Evolutionary conservation across 1,139 yeast species (phyloP), one percentile per base, ranked within the genome.

Genomic region (Pichia sp.): DNA sequence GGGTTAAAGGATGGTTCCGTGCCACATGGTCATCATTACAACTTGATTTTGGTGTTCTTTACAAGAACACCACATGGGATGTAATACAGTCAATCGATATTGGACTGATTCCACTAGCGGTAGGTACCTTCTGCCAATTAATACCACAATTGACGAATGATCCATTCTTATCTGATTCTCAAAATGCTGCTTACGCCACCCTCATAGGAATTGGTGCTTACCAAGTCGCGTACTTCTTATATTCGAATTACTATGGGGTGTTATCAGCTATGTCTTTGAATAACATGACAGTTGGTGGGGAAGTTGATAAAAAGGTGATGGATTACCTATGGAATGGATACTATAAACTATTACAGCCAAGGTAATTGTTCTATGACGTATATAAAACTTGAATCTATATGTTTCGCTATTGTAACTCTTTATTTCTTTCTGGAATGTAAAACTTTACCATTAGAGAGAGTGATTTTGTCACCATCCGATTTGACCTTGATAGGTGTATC

Each of bases 381-480:
- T 25, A 14, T 25, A 18, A 4, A n/a, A 17, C 10, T 3, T 28
- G 7, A 12, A 8, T 21, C n/a, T 22, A 19, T 25, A 25, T 1
- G 5, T 25, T 14, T 3, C 8, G 16, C 18, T 9, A 14, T 25
- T 11, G 16, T 4, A 14, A 25, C 4, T 6, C 14, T 4, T 29
- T 16, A 32, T 20, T 30, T 40, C 15, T 38, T 38, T 35, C 42
- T 38, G 5, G 41, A 27, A 27, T 33, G 44, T 11, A 40, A 25
- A 7, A 35, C 22, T 26, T 33, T 40, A n/a, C 42, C 42, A 27
- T 35, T 38, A 13, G 40, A 35, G 12, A 40, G 22, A 10, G 30
- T 22, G 3, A 35, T 13, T 11, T 35, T 31, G 17, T 23, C 37
- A 23, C 22, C 26, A n/a, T 33, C 22, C 4, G 4, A n/a, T 11